Evolutionary conservation across 345 rosid species (phyloP).

Genomic region (Citropsis articulata): DNA sequence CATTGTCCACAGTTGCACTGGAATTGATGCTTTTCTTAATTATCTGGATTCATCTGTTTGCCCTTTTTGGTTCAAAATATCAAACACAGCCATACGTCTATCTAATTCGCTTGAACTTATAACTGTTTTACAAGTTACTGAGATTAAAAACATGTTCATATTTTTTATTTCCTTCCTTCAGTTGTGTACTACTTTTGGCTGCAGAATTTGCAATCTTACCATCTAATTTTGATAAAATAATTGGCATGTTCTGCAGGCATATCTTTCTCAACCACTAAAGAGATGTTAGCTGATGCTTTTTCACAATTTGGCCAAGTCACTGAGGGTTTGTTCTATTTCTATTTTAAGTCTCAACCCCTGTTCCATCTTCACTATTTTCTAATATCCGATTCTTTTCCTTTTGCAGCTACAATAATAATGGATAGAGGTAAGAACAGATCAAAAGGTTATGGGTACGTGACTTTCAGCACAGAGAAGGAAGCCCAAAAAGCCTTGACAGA

Average conservation of each 20-base stretch:
- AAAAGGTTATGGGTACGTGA: slow-evolving; percentile 61
- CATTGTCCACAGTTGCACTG: neutral
- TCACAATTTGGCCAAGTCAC: slow-evolving; percentile 54
- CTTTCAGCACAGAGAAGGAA: slow-evolving; percentile 42
- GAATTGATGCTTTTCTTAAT: neutral
- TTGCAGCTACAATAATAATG: slow-evolving; percentile 43
- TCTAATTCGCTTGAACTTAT: neutral
- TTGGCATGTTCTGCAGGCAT: slow-evolving; percentile 30
- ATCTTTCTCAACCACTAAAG: slow-evolving; percentile 49
- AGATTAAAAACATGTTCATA: neutral
- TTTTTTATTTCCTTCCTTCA: neutral
- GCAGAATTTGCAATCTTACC: neutral
- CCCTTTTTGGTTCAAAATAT: neutral
- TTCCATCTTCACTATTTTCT: neutral
- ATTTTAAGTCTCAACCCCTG: neutral
- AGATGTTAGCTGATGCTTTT: slow-evolving; percentile 43
- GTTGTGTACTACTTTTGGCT: neutral
- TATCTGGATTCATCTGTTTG: neutral
- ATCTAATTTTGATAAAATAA: neutral
- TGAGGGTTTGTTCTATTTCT: slow-evolving; percentile 35
- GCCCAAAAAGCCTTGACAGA: slow-evolving; percentile 47
- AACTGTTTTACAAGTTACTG: too few relatives aligned
- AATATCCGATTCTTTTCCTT: neutral
- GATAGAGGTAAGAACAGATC: slow-evolving; percentile 38
- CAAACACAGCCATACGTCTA: neutral